Evolutionary conservation across 116 monocot species (phyloP), one percentile per base, ranked within the genome.

Genomic region (Iris pallida): DNA sequence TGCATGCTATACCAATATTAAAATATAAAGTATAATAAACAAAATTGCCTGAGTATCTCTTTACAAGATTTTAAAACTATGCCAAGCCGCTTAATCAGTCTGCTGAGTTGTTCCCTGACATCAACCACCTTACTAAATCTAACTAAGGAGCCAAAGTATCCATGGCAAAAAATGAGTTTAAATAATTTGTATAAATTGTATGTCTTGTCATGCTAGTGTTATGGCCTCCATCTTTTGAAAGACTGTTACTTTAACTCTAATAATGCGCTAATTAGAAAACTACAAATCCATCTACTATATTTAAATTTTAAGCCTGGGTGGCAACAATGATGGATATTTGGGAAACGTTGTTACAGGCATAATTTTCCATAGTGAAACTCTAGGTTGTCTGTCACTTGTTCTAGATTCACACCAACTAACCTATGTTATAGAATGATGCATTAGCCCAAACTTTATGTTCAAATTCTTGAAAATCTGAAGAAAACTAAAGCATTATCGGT

Each of bases 381-480:
- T 82, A 65, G 90, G 90, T 10, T 82, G 87, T 59, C 87, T 87
- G 30, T 94, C 90, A 66, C 94, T 82, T 55, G 94, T 85, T 45
- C 90, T 94, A 41, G 94, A 94, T 81, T 94, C 94, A 77, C 90
- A 90, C 94, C 94, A 94, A 59, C 94, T 90, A 73, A 94, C 94
- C 94, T 94, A 78, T 4, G 47, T 47, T 75, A 68, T 56, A 11
- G 55, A 30, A 30, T 30, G 30, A 30, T 30, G 3, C 30, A 30
- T 30, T 30, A 30, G 30, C 30, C 3, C 30, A 30, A 30, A 30
- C 30, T 30, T 30, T 3, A 30, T 30, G 3, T 3, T 30, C 30
- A 30, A 30, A 30, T 30, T 30, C 30, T 30, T 30, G 30, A 30
- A 30, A 30, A 30, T 30, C 30, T 30, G 30, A 30, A 30, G 30